These are phyloP conservation scores for Rhizopogon salebrosus DNA, from an alignment of 768 basidiomycete genomes.

Conservation along the genomic window DNA sequence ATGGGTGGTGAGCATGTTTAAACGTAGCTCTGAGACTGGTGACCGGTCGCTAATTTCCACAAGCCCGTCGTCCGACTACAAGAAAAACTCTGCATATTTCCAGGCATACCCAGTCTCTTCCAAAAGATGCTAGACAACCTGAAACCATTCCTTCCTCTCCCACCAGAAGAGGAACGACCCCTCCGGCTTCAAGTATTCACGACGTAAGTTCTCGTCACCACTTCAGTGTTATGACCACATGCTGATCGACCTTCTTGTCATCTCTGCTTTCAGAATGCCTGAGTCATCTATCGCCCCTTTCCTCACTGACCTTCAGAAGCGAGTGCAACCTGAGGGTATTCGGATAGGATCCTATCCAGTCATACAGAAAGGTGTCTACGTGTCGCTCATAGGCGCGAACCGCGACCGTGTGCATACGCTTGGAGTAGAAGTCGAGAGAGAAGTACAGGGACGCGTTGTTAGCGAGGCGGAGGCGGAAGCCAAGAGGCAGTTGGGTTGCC, in stretches of 20 bases:
- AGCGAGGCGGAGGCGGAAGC: conserved; percentile 62
- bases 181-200: conserved; percentile 83
- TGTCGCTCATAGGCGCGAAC: conserved; percentile 50
- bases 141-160: conserved; percentile 71
- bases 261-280: conserved; percentile 26
- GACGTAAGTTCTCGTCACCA: conserved; percentile 36
- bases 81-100: conserved; percentile 87
- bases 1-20: conserved; percentile 66
- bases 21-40: background rate
- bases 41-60: background rate
- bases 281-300: conserved; percentile 90
- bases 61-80: conserved; percentile 84
- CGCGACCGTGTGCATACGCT: conserved; percentile 46
- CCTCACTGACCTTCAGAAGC: conserved; percentile 69
- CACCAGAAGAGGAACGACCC: conserved; percentile 68
- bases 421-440: conserved; percentile 57
- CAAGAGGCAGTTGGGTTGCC: conserved; percentile 30
- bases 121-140: conserved; percentile 74
- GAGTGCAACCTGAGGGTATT: conserved; percentile 69
- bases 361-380: conserved; percentile 55
- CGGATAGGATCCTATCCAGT: conserved; percentile 79
- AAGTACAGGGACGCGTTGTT: conserved; percentile 52
- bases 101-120: conserved; percentile 85
- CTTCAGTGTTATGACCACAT: background rate
- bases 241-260: background rate